These are phyloP conservation scores for Sisymbrium irio DNA, from an alignment of 345 rosid species.

Conservation along the genomic window DNA sequence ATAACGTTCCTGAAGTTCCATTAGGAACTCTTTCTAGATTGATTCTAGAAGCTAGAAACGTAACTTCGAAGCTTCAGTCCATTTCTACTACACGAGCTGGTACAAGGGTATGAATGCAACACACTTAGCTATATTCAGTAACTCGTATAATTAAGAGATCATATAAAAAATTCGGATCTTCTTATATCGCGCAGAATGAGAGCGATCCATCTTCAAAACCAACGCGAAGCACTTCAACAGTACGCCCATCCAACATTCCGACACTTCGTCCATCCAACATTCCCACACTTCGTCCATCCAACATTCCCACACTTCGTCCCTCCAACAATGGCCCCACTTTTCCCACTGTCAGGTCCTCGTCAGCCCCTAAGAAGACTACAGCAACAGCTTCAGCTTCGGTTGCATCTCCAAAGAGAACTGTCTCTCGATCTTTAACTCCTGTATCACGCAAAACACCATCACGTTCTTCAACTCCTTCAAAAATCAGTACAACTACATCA, in stretches of 20 bases:
- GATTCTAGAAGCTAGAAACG: conserved; percentile 35
- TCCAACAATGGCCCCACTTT: not conserved
- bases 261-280: conserved; percentile 19
- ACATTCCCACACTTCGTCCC: conserved; percentile 2
- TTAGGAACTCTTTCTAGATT: conserved; percentile 24
- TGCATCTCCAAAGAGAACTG: conserved; percentile 25
- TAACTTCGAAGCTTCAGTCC: conserved; percentile 20
- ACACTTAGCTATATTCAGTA: not conserved
- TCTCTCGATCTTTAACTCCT: conserved; percentile 31
- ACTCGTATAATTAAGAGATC: not conserved
- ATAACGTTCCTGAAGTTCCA: conserved; percentile 21
- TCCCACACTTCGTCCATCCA: conserved; percentile 9
- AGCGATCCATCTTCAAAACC: conserved; percentile 28
- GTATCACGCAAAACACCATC: conserved; percentile 27
- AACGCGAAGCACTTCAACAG: conserved; percentile 24
- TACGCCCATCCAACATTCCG: conserved; percentile 22
- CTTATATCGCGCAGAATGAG: not conserved
- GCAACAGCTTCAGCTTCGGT: conserved; percentile 9
- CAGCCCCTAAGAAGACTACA: conserved; percentile 28
- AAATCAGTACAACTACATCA: conserved; percentile 16
- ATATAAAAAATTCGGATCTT: not conserved
- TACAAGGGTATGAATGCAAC: conserved; percentile 16
- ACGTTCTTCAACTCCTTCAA: conserved; percentile 26
- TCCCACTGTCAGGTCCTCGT: conserved; percentile 25
- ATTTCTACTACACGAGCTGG: conserved; percentile 11